Conservation (phyloP, 805 yeast genomes). For the Candida peoriensis region DNA sequence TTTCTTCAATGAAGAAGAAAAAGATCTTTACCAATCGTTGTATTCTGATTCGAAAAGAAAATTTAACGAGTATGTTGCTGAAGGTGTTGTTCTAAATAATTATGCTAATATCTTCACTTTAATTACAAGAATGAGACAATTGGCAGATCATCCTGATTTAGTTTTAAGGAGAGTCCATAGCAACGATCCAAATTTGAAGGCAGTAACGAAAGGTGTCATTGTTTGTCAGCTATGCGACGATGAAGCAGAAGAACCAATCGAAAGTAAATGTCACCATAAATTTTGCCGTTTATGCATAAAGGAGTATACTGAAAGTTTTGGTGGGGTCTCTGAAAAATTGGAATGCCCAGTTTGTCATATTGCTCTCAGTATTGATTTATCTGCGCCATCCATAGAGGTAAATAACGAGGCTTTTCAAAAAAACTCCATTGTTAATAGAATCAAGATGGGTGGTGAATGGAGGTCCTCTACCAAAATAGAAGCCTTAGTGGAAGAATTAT, state of each 20-base stretch:
- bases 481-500: conserved; percentile 90
- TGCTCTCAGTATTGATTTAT: conserved; percentile 82
- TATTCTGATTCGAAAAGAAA: conserved; percentile 83
- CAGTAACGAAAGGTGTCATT: conserved; percentile 37
- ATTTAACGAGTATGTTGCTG: conserved; percentile 89
- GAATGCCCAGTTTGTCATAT: conserved; percentile 97
- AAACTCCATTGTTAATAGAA: conserved; percentile 77
- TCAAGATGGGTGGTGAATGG: conserved; percentile 87
- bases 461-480: conserved; percentile 93
- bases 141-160: conserved; percentile 97
- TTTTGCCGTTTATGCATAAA: conserved; percentile 90
- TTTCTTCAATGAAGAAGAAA: conserved; percentile 89
- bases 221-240: conserved; percentile 95
- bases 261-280: conserved; percentile 87
- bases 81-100: conserved; percentile 93
- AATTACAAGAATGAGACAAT: conserved; percentile 94
- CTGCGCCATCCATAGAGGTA: conserved; percentile 79
- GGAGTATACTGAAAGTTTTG: conserved; percentile 82
- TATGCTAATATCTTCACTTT: conserved; percentile 96
- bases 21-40: conserved; percentile 82
- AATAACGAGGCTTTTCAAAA: conserved; percentile 48
- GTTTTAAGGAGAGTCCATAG: conserved; percentile 67
- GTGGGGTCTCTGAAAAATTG: conserved; percentile 51
- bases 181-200: conserved; percentile 27
- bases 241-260: conserved; percentile 96